Evolutionary conservation across 129 eudicot genomes (phyloP).

Genomic region (Centrapalus pauciflorus): DNA sequence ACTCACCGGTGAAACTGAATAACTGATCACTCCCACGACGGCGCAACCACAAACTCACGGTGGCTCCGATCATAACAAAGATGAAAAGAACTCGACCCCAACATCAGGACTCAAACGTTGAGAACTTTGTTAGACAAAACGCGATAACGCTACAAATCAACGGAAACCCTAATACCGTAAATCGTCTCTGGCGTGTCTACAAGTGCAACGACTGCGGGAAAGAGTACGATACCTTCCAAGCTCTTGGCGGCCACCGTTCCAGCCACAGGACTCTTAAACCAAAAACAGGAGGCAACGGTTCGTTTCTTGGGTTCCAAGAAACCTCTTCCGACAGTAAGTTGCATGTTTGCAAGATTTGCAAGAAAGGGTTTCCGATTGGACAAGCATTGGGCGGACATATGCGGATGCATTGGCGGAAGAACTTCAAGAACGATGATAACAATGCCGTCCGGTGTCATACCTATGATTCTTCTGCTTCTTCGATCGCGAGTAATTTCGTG

Average conservation of each 20-base stretch:
- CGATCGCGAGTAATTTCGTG: not conserved
- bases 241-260: not conserved
- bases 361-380: conserved; percentile 6
- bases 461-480: not conserved
- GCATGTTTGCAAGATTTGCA: not conserved
- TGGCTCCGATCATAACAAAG: not conserved
- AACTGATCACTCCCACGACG: not conserved
- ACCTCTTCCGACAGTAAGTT: not conserved
- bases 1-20: too few relatives aligned
- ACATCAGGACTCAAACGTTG: not conserved
- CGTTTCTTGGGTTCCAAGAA: not conserved
- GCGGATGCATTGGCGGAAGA: not conserved
- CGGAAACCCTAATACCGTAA: not conserved
- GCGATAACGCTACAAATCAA: not conserved
- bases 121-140: not conserved
- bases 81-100: not conserved
- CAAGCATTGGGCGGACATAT: conserved; percentile 9
- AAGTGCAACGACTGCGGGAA: conserved; percentile 2
- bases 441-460: not conserved
- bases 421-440: not conserved
- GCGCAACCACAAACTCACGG: conserved; percentile 1
- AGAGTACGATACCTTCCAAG: conserved; percentile 1
- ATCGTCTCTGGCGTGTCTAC: not conserved
- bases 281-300: not conserved
- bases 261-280: not conserved